These are phyloP conservation scores for Phytopythium boreale DNA, from an alignment of 352 stramenopile species.

Conservation along the genomic window DNA sequence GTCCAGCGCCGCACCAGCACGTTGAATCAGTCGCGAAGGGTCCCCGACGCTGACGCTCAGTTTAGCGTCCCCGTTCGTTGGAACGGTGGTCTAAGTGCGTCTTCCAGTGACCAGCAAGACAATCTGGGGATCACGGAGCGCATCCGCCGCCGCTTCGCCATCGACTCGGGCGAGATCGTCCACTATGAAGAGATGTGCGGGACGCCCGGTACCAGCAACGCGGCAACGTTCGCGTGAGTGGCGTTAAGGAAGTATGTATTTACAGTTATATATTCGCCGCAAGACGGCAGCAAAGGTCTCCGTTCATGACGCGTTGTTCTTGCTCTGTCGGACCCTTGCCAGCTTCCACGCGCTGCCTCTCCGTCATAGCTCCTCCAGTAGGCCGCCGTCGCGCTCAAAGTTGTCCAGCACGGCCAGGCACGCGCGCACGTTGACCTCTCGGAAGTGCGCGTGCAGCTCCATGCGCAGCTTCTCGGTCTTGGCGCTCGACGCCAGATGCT, in stretches of 20 bases:
- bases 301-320: background rate
- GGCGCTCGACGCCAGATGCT: slow-evolving; percentile 70
- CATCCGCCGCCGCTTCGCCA: background rate
- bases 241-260: background rate
- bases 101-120: background rate
- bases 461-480: slow-evolving; percentile 58
- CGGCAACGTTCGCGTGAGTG: background rate
- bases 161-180: background rate
- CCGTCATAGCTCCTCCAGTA: slow-evolving; percentile 11
- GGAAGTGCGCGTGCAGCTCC: slow-evolving; percentile 64
- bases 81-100: background rate
- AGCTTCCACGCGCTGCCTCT: background rate
- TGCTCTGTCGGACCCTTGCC: no score
- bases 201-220: background rate
- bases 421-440: slow-evolving; percentile 62
- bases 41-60: background rate
- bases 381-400: slow-evolving; percentile 25
- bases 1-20: background rate
- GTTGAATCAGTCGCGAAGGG: background rate
- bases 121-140: background rate
- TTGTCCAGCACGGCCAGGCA: slow-evolving; percentile 68
- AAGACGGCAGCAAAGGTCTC: background rate
- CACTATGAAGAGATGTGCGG: slow-evolving; percentile 1
- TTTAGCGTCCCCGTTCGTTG: background rate
- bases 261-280: background rate